These are phyloP conservation scores for Emericellopsis terricola DNA, from an alignment of 495 filamentous ascomycete species.

Conservation along the genomic window DNA sequence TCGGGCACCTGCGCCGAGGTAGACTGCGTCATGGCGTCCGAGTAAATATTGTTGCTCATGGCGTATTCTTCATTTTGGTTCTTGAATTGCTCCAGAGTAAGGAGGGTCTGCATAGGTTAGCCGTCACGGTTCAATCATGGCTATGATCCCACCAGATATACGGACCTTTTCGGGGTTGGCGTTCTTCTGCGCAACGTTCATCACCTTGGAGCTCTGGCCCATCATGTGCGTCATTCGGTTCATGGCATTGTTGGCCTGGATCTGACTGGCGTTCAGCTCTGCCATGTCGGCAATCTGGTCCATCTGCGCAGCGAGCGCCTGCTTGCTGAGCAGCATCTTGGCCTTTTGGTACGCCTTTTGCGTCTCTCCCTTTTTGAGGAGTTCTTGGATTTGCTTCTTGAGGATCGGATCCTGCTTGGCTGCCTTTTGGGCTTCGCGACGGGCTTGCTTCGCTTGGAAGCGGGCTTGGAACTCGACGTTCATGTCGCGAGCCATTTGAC, in stretches of 20 bases:
- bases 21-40: constrained; percentile 58
- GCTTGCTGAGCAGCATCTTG: constrained; percentile 35
- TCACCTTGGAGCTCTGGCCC: constrained; percentile 27
- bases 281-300: constrained; percentile 36
- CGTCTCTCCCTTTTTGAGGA: constrained; percentile 50
- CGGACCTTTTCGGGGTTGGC: constrained; percentile 58
- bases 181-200: constrained; percentile 51
- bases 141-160: too few relatives aligned
- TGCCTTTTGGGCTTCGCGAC: constrained; percentile 63
- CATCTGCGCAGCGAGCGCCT: constrained; percentile 34
- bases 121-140: neutral
- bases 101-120: constrained; percentile 26
- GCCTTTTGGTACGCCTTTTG: constrained; percentile 73
- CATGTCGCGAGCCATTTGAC: constrained; percentile 31
- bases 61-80: constrained; percentile 73
- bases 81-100: constrained; percentile 63
- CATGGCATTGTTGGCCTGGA: constrained; percentile 36
- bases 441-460: constrained; percentile 76
- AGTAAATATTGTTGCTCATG: constrained; percentile 65
- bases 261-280: constrained; percentile 29
- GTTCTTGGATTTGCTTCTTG: constrained; percentile 71
- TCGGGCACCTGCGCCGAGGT: constrained; percentile 64
- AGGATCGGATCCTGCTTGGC: constrained; percentile 66
- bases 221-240: constrained; percentile 37
- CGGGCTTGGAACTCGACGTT: constrained; percentile 36